phyloP scores from a whole-genome alignment of 371 early-diverging fungal genomes.

The Blakeslea trispora region DNA sequence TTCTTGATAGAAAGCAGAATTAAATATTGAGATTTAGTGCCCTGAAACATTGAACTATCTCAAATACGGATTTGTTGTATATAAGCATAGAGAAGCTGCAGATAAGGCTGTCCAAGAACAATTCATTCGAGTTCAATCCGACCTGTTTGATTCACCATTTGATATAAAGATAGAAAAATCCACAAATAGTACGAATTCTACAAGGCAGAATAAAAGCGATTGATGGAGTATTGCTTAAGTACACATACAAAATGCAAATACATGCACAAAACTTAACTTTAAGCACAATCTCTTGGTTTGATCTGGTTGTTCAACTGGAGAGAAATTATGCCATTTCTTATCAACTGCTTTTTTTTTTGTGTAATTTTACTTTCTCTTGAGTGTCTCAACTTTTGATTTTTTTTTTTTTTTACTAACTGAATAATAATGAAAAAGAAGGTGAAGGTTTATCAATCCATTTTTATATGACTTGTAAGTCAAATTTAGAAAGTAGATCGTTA shows the following conservation, averaged over 20 bases:
- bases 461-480: constrained; percentile 14
- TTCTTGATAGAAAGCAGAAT: no score
- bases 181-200: neutral
- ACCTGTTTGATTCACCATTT: constrained; percentile 24
- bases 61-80: constrained; percentile 30
- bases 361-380: no score
- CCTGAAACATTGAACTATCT: constrained; percentile 32
- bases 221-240: neutral
- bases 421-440: no score
- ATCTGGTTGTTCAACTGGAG: no score
- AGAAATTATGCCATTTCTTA: neutral
- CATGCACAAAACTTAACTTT: no score
- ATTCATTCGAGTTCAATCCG: constrained; percentile 26
- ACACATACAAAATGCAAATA: no score
- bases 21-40: no score
- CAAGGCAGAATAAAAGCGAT: constrained; percentile 6
- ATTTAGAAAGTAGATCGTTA: constrained; percentile 22
- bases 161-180: constrained; percentile 29
- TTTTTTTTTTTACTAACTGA: neutral
- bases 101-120: constrained; percentile 25
- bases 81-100: constrained; percentile 26
- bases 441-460: no score
- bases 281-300: no score
- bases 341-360: neutral
- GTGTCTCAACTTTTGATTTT: neutral